Evolutionary conservation across 2,329 filamentous ascomycete genomes (phyloP).

Genomic region (Stagonosporopsis rhizophila): DNA sequence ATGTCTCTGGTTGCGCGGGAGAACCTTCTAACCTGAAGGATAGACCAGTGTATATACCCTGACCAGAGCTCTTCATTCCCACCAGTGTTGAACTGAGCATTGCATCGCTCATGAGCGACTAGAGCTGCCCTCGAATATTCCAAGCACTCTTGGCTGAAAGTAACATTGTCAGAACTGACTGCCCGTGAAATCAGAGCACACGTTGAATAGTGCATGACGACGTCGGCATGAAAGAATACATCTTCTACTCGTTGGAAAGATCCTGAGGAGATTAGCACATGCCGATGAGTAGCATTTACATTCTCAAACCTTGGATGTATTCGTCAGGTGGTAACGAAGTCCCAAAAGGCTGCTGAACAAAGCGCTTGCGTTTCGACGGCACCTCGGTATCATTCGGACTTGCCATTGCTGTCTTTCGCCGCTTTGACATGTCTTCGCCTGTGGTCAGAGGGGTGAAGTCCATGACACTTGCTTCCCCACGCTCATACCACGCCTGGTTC

Average conservation of each 20-base stretch:
- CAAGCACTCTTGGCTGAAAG: slow-evolving; percentile 42
- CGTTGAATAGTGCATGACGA: slow-evolving; percentile 45
- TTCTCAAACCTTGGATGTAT: slow-evolving; percentile 24
- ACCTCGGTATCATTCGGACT: slow-evolving; percentile 36
- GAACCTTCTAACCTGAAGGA: slow-evolving; percentile 20
- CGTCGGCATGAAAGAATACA: slow-evolving; percentile 42
- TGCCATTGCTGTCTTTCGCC: slow-evolving; percentile 11
- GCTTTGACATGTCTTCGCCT: slow-evolving; percentile 1
- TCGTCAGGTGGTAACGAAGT: slow-evolving; percentile 9
- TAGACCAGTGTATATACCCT: slow-evolving; percentile 47
- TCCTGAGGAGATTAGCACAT: slow-evolving; percentile 6
- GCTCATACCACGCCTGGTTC: slow-evolving; percentile 39
- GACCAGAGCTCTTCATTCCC: slow-evolving; percentile 45
- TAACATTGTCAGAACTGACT: slow-evolving; percentile 40
- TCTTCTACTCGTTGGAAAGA: slow-evolving; percentile 34
- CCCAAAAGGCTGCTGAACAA: slow-evolving; percentile 7
- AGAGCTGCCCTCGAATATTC: slow-evolving; percentile 43
- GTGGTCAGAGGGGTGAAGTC: slow-evolving; percentile 7
- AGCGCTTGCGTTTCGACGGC: slow-evolving; percentile 30
- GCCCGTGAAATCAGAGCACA: slow-evolving; percentile 44
- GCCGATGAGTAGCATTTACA: background rate
- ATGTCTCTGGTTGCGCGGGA: slow-evolving; percentile 26
- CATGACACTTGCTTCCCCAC: slow-evolving; percentile 32
- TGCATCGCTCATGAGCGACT: slow-evolving; percentile 39
- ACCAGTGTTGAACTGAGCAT: slow-evolving; percentile 39